Percentiles rank a stretch among this genome's conserved stretches.
Evolutionary conservation across 2,329 filamentous ascomycete genomes (phyloP).

Genomic region (Aureobasidium pullulans): DNA sequence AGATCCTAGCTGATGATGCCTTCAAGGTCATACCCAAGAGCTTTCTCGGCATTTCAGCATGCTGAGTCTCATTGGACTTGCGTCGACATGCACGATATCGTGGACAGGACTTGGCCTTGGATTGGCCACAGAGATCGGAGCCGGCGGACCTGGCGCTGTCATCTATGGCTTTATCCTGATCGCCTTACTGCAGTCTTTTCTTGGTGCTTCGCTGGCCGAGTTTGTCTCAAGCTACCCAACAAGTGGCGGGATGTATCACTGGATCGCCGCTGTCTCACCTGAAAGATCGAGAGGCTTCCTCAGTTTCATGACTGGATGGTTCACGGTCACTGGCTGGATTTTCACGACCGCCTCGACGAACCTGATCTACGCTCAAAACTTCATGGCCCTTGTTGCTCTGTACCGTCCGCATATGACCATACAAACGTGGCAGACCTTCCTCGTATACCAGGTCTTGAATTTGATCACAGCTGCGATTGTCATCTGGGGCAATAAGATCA

Average conservation of each 20-base stretch:
- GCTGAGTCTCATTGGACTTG: constrained; percentile 8
- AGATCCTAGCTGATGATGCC: background rate
- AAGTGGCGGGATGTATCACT: constrained; percentile 18
- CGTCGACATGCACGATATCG: constrained; percentile 16
- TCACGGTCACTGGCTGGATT: constrained; percentile 15
- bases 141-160: constrained; percentile 16
- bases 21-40: constrained; percentile 5
- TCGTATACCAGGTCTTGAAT: constrained; percentile 16
- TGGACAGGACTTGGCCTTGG: constrained; percentile 17
- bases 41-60: constrained; percentile 4
- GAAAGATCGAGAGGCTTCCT: constrained; percentile 15
- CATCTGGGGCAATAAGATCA: constrained; percentile 16
- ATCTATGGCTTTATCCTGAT: constrained; percentile 18
- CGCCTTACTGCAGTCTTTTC: constrained; percentile 16
- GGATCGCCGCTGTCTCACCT: constrained; percentile 16
- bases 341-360: constrained; percentile 17
- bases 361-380: constrained; percentile 16
- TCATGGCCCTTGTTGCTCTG: constrained; percentile 16
- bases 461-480: constrained; percentile 14
- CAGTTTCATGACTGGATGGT: constrained; percentile 16
- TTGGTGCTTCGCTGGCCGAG: constrained; percentile 17
- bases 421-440: constrained; percentile 16
- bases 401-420: constrained; percentile 13
- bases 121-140: constrained; percentile 14
- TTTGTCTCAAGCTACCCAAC: constrained; percentile 17